Conservation (phyloP, 192 early-diverging fungal genomes). For the Radiomyces spectabilis region DNA sequence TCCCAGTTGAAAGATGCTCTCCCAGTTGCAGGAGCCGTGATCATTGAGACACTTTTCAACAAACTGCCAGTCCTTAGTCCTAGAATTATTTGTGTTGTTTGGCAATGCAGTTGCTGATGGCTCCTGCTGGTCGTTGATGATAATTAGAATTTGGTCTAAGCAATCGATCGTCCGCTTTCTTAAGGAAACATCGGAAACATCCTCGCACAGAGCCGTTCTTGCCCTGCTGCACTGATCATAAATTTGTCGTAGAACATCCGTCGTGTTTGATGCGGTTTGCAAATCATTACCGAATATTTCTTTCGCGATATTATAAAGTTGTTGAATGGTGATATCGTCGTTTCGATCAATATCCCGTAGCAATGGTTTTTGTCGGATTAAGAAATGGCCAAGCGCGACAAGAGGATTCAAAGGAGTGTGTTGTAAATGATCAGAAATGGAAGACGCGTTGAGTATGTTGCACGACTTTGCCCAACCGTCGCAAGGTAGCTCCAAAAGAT, state of each 20-base stretch:
- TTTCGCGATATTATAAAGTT: constrained; percentile 1
- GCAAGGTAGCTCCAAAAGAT: constrained; percentile 2
- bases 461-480: constrained; percentile 5
- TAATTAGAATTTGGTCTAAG: background rate
- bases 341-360: constrained; percentile 4
- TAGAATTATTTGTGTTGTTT: background rate
- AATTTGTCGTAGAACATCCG: background rate
- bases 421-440: constrained; percentile 1
- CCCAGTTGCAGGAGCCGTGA: too few species aligned
- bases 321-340: constrained; percentile 1
- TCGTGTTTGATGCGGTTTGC: background rate
- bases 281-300: background rate
- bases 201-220: background rate
- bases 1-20: too few species aligned
- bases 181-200: background rate
- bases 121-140: background rate
- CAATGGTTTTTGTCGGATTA: constrained; percentile 4
- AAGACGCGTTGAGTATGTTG: background rate
- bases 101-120: background rate
- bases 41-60: background rate
- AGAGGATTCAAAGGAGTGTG: background rate
- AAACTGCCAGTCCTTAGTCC: background rate
- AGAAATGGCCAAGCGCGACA: constrained; percentile 2
- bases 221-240: background rate
- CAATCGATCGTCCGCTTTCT: background rate